Evolutionary conservation across 1,284 basidiomycete species (phyloP), one percentile per base, ranked within the genome.

Genomic region (Sanguinoderma infundibulare): DNA sequence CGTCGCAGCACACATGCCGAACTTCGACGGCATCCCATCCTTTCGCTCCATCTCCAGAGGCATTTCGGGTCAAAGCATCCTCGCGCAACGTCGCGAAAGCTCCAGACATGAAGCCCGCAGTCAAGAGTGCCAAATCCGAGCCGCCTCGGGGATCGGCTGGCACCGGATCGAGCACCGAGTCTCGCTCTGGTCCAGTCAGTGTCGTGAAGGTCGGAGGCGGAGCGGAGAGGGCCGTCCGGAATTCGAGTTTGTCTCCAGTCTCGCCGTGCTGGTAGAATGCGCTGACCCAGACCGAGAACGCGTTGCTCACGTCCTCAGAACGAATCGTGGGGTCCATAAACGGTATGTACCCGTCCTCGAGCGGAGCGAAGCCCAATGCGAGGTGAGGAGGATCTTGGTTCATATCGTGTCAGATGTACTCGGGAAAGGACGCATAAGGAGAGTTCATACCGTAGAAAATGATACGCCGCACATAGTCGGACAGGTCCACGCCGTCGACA

Each of bases 251-350:
- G 17, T 58, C 60, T 1, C 34, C 30, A 0, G 60, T 57, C 42
- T 66, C 61, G 7, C 69, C 70, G 49, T 74, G 72, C 0, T 42
- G 17, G 64, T 64, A 71, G 57, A 71, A 47, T 14, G 46, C 28
- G 24, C 26, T 22, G 9, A 44, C 42, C 54, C 54, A 55, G 9
- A 46, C 8, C 14, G 24, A 28, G 54, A 55, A 55, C 17, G n/a
- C 38, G 10, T 39, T 17, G 2, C n/a, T 17, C 5, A 20, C 3
- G 30, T 38, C 42, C 42, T 55, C 42, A 0, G 22, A 30, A 2
- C 30, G 30, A 32, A 47, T 44, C 3, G n/a, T 3, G 12, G 32
- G 30, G 30, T 55, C 42, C 0, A 4, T 5, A n/a, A 55, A 44
- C 1, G 54, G 54, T 7, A 24, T 7, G 34, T 55, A 55, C 14